Evolutionary conservation across 2,329 filamentous ascomycete species (phyloP), one percentile per base, ranked within the genome.

Genomic region (Fusarium sp.): DNA sequence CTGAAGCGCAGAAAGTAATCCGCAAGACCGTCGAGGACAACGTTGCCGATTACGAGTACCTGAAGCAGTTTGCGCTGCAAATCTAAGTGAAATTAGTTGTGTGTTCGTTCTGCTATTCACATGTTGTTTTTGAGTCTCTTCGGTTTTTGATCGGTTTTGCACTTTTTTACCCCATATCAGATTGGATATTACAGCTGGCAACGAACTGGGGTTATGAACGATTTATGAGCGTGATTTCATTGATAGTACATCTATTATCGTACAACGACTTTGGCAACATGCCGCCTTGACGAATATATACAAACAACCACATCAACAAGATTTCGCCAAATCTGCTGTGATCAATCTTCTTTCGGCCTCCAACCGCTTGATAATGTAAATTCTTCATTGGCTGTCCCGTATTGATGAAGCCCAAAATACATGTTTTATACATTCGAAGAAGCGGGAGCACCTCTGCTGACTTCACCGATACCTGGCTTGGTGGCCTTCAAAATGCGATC

Each of bases 1-100:
- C 89, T 48, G 86, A 93, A 75, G 92, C 84, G 14, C 89, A 90
- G 59, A 89, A 88, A 77, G 78, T 90, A 48, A 95, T 96, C 76
- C 84, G 89, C 64, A 83, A 89, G 73, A 90, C 87, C 14, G 92
- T 94, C 40, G 86, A 92, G 65, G 89, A 87, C 56, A 94, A 93
- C 75, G 82, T 92, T 49, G 83, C 85, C 53, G 86, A 93, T 77
- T 96, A 96, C 78, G 91, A 95, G 80, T 93, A 94, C 77, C 82
- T 96, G 79, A 94, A 92, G 86, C 86, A 88, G 74, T 96, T 93
- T 72, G 73, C 74, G 27, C 63, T 75, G 59, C 49, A 56, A 23
- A 53, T 73, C 21, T 70, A 71, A 65, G 53, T 27, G 30, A 42
- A 40, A 21, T 50, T 61, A 50, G 50, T 42, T 42, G 40, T 30